Base-by-base conservation (phyloP, 768 basidiomycete genomes). In the Rhizopogon vulgaris region DNA sequence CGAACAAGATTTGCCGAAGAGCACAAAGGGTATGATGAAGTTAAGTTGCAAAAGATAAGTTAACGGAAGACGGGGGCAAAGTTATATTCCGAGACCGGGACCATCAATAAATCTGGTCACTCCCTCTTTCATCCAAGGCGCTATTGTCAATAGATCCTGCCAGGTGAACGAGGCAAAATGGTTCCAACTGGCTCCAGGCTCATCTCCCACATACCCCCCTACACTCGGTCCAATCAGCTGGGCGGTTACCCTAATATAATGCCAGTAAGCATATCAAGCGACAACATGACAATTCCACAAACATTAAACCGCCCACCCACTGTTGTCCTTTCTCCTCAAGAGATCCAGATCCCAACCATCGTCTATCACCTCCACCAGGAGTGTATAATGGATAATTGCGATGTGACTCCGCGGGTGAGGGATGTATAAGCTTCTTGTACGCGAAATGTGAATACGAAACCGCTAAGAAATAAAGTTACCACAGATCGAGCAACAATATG, bases 241-340 rank as follows among this genome's bases (percentile, higher is more conserved):
- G 1, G 78, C 78, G 22, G 79, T 77, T 32, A 88, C 67, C 80
- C 87, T 88, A 54, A 51, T 25, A 48, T 27, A 41, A 18, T 48
- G 11, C 46, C 38, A 47, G 36, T 59, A n/a, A 54, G 53, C 4
- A 15, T 17, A 15, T 6, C 30, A 15, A 56, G 50, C 36, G 24
- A 52, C 52, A 52, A 18, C 18, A 18, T n/a, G 3, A 6, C 46
- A 38, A 46, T 51, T 45, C 38, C 42, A 52, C 77, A 55, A 52
- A 85, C 88, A 90, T 80, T 56, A 90, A 60, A 18, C 79, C 73
- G 27, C 88, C 88, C 9, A 87, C 80, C 88, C 88, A 90, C 42
- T 82, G 75, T 51, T 77, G 62, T n/a, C 81, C 83, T 37, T 77
- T 76, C 64, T 80, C 79, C 58, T 82, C 78, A 11, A 75, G 66